Evolutionary conservation across 352 stramenopile genomes (phyloP).

Genomic region (Phytophthora pini): DNA sequence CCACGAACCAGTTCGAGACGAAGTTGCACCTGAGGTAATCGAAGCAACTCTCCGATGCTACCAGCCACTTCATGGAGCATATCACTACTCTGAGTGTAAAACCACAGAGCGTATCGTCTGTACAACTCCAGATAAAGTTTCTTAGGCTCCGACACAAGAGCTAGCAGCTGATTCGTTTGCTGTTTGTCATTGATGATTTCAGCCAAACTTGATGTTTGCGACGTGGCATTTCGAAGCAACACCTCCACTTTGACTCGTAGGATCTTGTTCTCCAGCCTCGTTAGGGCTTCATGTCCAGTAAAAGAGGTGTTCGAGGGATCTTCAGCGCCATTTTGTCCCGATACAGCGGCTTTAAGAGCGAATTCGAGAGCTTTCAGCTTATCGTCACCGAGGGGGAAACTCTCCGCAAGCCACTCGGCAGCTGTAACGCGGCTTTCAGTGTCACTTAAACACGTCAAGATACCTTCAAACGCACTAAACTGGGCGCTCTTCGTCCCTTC

Average conservation of each 20-base stretch:
- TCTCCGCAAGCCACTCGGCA: constrained; percentile 60
- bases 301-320: constrained; percentile 36
- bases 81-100: constrained; percentile 34
- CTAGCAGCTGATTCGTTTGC: constrained; percentile 32
- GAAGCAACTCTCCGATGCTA: constrained; percentile 41
- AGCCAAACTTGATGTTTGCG: constrained; percentile 23
- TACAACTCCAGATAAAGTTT: constrained; percentile 58
- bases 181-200: constrained; percentile 24
- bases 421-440: constrained; percentile 54
- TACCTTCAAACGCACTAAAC: constrained; percentile 43
- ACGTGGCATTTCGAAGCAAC: constrained; percentile 32
- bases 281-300: constrained; percentile 40
- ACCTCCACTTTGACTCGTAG: constrained; percentile 46
- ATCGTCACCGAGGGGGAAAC: constrained; percentile 46
- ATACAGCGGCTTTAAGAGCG: constrained; percentile 35
- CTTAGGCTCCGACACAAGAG: constrained; percentile 38
- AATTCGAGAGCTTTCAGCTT: constrained; percentile 58
- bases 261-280: constrained; percentile 49
- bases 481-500: background rate
- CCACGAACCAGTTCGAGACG: constrained; percentile 51
- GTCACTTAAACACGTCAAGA: constrained; percentile 42
- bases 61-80: constrained; percentile 39
- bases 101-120: constrained; percentile 43
- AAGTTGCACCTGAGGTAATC: constrained; percentile 32
- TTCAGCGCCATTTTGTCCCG: constrained; percentile 10